Conservation (phyloP, 106 monocot species). For the Narthecium ossifragum region DNA sequence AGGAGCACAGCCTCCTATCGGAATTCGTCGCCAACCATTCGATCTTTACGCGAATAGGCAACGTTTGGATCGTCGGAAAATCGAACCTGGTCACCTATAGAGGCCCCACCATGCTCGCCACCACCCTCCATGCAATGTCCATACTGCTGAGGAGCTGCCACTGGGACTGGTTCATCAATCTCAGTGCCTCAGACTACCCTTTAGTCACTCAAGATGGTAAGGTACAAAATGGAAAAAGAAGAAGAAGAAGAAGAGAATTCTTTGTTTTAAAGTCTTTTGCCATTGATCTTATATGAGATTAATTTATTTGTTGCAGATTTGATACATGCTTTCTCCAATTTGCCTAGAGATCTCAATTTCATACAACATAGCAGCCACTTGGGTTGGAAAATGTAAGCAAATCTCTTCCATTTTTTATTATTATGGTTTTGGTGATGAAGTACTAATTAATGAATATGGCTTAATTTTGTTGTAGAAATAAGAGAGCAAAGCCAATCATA, state of each 20-base stretch:
- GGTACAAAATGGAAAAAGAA: no score
- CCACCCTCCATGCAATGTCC: conserved; percentile 80
- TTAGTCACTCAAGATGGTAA: conserved; percentile 89
- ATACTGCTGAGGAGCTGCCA: conserved; percentile 52
- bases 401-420: not conserved
- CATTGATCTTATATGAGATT: conserved; percentile 5
- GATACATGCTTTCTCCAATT: conserved; percentile 73
- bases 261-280: not conserved
- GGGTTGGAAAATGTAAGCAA: conserved; percentile 85
- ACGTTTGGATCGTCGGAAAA: conserved; percentile 58
- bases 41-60: conserved; percentile 37
- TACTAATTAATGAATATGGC: no score
- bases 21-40: conserved; percentile 32
- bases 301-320: conserved; percentile 52
- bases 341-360: conserved; percentile 83
- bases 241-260: not conserved
- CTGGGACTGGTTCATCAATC: conserved; percentile 97
- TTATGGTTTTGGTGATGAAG: no score
- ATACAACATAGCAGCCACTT: conserved; percentile 69
- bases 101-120: conserved; percentile 89
- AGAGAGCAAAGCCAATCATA: conserved; percentile 76
- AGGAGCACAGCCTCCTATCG: conserved; percentile 28
- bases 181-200: conserved; percentile 92
- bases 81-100: conserved; percentile 83
- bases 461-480: conserved; percentile 52